Evolutionary conservation across 2,329 filamentous ascomycete species (phyloP).

Genomic region (Laburnicola sp.): DNA sequence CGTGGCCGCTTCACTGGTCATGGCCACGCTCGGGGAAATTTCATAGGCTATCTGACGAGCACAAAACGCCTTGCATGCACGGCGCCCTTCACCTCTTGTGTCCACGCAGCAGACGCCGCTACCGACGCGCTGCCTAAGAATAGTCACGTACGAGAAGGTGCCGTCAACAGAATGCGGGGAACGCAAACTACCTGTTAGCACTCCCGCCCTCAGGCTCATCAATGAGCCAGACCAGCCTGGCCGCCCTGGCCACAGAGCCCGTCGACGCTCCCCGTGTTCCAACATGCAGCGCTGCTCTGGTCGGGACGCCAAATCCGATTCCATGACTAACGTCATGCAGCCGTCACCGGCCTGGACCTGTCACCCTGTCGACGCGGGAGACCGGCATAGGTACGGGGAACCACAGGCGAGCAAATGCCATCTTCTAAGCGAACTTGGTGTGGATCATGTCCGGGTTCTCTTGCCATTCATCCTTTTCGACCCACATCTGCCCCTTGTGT

Average conservation of each 20-base stretch:
- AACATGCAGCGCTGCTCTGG: slow-evolving; percentile 28
- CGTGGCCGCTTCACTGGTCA: slow-evolving; percentile 3
- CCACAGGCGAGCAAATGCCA: slow-evolving; percentile 16
- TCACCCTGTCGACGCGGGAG: slow-evolving; percentile 38
- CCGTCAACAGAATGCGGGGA: slow-evolving; percentile 40
- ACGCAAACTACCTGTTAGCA: slow-evolving; percentile 37
- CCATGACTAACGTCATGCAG: slow-evolving; percentile 45
- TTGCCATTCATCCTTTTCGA: slow-evolving; percentile 99
- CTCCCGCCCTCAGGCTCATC: slow-evolving; percentile 32
- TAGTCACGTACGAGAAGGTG: slow-evolving; percentile 44
- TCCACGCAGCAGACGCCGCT: slow-evolving; percentile 19
- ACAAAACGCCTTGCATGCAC: slow-evolving; percentile 42
- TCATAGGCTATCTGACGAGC: slow-evolving; percentile 40
- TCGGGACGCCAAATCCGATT: slow-evolving; percentile 30
- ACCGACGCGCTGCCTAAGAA: slow-evolving; percentile 17
- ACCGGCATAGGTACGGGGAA: slow-evolving; percentile 32
- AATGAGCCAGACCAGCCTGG: slow-evolving; percentile 23
- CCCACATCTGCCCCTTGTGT: slow-evolving; percentile 80
- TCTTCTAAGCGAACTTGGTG: slow-evolving; percentile 82
- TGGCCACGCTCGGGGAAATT: slow-evolving; percentile 22
- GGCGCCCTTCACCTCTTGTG: slow-evolving; percentile 15
- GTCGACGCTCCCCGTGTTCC: slow-evolving; percentile 18
- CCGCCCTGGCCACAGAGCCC: slow-evolving; percentile 23
- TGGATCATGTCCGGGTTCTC: slow-evolving; percentile 99
- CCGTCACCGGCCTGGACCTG: slow-evolving; percentile 22